Base-by-base conservation (phyloP, 768 basidiomycete species). In the Tulasnella sp. region DNA sequence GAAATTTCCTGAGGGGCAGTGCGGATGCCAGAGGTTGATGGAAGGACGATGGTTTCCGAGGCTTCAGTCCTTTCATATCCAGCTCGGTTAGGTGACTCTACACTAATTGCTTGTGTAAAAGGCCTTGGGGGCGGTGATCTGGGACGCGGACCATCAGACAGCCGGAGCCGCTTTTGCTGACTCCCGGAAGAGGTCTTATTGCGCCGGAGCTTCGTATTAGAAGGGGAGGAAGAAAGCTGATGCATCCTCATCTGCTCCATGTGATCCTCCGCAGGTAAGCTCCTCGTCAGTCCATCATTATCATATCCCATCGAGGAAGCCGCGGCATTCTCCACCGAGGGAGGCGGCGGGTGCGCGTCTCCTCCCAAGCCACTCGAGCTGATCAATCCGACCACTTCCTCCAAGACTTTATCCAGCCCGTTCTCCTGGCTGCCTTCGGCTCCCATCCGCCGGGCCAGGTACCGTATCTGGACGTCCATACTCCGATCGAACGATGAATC, bases 401-500 rank as follows among this genome's bases (percentile, higher is more conserved):
- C 60, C 37, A 80, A 58, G 4, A 81, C 72, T 37, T 80, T 54
- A 74, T 79, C 79, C n/a, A 81, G 41, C 4, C 54, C 42, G n/a
- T 69, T 44, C 41, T 81, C 81, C 34, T 46, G 79, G 34, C n/a
- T 22, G 8, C 72, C 78, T 31, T 37, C 72, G 24, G 79, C 46
- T 12, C 46, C 58, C 34, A 72, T 48, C n/a, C 81, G 40, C 41
- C 73, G 41, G 41, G 80, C 72, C 50, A 81, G 79, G 76, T 40
- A 81, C 58, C 75, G 60, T n/a, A 77, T 72, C 34, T 80, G 81
- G 12, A 46, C 76, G 50, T 80, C 79, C 80, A 80, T 46, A 72
- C 74, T 81, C 40, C 72, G 60, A 41, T 81, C 78, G n/a, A 81
- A 74, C 24, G 78, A 50, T 34, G 22, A 88, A 83, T 34, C 89